Conservation (phyloP, 805 yeast species). For the Sugiyamaella mastotermitis region DNA sequence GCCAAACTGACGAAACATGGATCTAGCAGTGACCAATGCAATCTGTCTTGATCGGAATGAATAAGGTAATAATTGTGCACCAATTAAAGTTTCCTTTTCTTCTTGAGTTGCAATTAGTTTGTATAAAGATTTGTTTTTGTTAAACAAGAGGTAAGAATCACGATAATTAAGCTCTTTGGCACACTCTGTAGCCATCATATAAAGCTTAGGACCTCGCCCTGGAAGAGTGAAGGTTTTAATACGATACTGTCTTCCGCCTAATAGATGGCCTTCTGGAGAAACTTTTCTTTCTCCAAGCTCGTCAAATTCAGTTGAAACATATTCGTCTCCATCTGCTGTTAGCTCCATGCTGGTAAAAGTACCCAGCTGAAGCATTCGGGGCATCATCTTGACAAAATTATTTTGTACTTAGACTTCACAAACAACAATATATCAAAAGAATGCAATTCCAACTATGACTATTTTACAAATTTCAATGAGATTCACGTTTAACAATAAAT, state of each 20-base stretch:
- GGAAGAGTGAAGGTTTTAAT: conserved; percentile 39
- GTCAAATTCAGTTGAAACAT: conserved; percentile 30
- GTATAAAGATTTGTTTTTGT: conserved; percentile 33
- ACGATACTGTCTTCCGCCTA: conserved; percentile 36
- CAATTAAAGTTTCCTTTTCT: conserved; percentile 35
- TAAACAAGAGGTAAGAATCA: conserved; percentile 50
- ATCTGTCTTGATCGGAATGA: conserved; percentile 30
- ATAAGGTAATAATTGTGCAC: conserved; percentile 26
- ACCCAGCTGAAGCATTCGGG: conserved; percentile 20
- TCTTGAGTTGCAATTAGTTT: conserved; percentile 33
- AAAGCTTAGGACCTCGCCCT: conserved; percentile 30
- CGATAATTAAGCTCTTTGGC: conserved; percentile 39
- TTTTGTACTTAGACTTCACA: too few species aligned
- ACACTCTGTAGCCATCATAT: conserved; percentile 36
- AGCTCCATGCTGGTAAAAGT: conserved; percentile 18
- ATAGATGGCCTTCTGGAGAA: conserved; percentile 33
- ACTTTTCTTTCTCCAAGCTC: conserved; percentile 43
- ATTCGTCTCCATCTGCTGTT: conserved; percentile 30
- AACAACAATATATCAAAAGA: too few species aligned
- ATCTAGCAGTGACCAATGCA: conserved; percentile 37
- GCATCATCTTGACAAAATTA: conserved; percentile 2
- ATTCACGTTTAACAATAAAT: too few species aligned
- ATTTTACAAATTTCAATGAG: too few species aligned
- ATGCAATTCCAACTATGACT: too few species aligned
- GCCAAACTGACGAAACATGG: conserved; percentile 45